Percentiles rank a stretch among this genome's conserved stretches.
phyloP scores from a whole-genome alignment of 352 stramenopile species.

The Phytophthora syringae region DNA sequence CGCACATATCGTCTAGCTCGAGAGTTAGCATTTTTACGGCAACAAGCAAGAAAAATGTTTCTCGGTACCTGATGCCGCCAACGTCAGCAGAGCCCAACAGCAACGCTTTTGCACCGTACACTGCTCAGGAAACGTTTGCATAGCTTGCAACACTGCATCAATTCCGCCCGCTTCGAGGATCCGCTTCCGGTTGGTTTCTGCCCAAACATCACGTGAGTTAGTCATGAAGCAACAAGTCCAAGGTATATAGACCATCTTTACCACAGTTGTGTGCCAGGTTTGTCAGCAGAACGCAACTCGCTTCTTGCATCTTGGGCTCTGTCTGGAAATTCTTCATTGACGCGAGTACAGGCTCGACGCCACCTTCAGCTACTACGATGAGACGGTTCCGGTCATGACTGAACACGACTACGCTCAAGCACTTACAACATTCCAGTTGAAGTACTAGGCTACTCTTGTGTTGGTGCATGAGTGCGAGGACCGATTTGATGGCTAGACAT shows the following conservation, averaged over 20 bases:
- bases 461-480: slow-evolving; percentile 71
- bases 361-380: slow-evolving; percentile 73
- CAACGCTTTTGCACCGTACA: slow-evolving; percentile 77
- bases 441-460: slow-evolving; percentile 57
- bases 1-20: slow-evolving; percentile 65
- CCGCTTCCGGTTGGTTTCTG: slow-evolving; percentile 86
- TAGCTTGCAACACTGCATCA: slow-evolving; percentile 81
- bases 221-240: not conserved
- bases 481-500: slow-evolving; percentile 58
- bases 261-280: slow-evolving; percentile 89
- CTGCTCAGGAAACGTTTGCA: slow-evolving; percentile 85
- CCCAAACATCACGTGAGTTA: slow-evolving; percentile 25
- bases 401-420: slow-evolving; percentile 81
- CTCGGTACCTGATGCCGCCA: slow-evolving; percentile 71
- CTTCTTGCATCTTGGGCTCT: slow-evolving; percentile 74
- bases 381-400: slow-evolving; percentile 80
- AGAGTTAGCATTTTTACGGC: not conserved
- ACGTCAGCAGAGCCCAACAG: slow-evolving; percentile 85
- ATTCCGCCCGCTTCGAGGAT: slow-evolving; percentile 75
- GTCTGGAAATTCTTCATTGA: slow-evolving; percentile 68
- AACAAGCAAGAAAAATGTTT: not conserved
- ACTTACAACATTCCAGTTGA: slow-evolving; percentile 79
- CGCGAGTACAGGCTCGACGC: slow-evolving; percentile 57
- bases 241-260: slow-evolving; percentile 28
- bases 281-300: slow-evolving; percentile 76